Base-by-base conservation (phyloP, 176 grass and related monocot genomes). In the Elaeis guineensis region DNA sequence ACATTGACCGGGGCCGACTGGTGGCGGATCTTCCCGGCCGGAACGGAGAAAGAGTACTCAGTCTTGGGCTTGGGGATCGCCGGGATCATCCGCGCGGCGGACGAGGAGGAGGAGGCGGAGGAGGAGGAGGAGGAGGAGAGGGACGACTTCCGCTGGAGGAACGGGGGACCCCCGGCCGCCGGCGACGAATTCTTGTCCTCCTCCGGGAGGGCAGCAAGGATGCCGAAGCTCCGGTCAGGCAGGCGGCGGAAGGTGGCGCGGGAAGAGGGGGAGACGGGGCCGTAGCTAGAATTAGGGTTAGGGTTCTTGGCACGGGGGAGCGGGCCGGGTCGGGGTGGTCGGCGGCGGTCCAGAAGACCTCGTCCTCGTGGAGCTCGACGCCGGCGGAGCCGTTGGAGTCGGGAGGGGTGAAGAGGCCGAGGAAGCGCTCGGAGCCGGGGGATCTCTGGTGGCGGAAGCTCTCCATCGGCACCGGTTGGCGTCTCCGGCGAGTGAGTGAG, bases 361-460 rank as follows among this genome's bases (percentile, higher is more conserved):
- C 69, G 39, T 71, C 57, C 57, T 71, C 69, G 16, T 71, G 57
- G 69, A 71, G 69, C 35, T 71, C 69, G 9, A 60, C 56, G 4
- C 57, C 64, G 1, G 16, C 58, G 1, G 57, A 12, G 39, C 21
- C 17, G 48, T 21, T 7, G 15, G 17, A 7, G 19, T 21, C 16
- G 21, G 55, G 49, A 9, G 69, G 21, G 17, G 69, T 30, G 57
- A 71, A 72, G 25, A 62, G 26, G 24, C 58, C 25, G 3, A 72
- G 70, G 25, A 72, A 72, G 19, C 70, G 58, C 12, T 72, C 70
- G 21, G 20, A 51, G 14, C 50, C 11, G 15, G 58, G 58, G 58
- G 39, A 20, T 17, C 58, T 58, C 58, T 62, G 58, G 70, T 29
- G 25, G n/a, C 58, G 58, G 23, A 72, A 62, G 18, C 58, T 23